A percentile compares a stretch with the other conserved stretches of the same genome.
Conservation (phyloP, 768 basidiomycete genomes). For the Lentinus brumalis region DNA sequence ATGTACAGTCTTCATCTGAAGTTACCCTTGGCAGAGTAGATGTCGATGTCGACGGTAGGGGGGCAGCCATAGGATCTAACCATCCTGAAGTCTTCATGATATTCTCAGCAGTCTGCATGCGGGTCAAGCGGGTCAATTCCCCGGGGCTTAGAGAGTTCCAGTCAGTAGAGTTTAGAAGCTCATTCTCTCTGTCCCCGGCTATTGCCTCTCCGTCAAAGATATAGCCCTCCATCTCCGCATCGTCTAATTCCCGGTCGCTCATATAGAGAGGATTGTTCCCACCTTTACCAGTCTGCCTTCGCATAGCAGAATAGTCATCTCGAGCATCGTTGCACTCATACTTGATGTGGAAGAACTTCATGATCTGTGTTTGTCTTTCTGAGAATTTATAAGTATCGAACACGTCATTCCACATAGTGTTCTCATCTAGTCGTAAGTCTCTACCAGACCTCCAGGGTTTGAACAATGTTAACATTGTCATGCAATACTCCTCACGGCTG, state of each 20-base stretch:
- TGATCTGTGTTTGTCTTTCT: not conserved
- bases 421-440: slow-evolving; percentile 27
- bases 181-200: too few species aligned
- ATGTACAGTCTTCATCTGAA: too few species aligned
- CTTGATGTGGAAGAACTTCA: slow-evolving; percentile 6
- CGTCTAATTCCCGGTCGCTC: not conserved
- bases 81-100: too few species aligned
- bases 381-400: not conserved
- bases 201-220: not conserved
- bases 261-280: not conserved
- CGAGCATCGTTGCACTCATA: slow-evolving; percentile 14
- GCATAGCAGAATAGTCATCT: slow-evolving; percentile 2
- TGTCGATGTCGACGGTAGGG: too few species aligned
- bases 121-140: too few species aligned
- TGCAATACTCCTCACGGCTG: slow-evolving; percentile 36
- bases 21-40: too few species aligned
- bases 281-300: not conserved
- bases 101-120: too few species aligned
- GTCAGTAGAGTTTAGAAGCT: too few species aligned
- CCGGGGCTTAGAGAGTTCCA: too few species aligned
- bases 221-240: not conserved
- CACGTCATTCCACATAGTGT: slow-evolving; percentile 5
- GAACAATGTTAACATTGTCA: slow-evolving; percentile 37
- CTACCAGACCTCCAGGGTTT: slow-evolving; percentile 38
- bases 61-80: too few species aligned